Evolutionary conservation across 2,329 filamentous ascomycete species (phyloP).

Genomic region (Balansia obtecta): DNA sequence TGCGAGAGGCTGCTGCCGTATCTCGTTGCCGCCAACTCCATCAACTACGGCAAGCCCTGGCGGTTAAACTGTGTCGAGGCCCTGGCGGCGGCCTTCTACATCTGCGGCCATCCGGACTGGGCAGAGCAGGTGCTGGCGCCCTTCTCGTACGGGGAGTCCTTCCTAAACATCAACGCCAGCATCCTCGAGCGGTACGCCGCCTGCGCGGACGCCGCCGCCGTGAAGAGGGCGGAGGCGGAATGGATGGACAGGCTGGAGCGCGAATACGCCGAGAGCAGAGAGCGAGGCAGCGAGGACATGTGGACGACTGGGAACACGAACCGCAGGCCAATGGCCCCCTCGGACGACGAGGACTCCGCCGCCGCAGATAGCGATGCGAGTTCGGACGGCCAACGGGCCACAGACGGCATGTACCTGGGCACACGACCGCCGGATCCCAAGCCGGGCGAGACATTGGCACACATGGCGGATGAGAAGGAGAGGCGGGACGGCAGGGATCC

Average conservation of each 20-base stretch:
- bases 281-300: constrained; percentile 57
- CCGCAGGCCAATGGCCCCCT: constrained; percentile 40
- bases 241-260: constrained; percentile 86
- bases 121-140: constrained; percentile 69
- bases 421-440: constrained; percentile 28
- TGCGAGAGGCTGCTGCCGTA: constrained; percentile 87
- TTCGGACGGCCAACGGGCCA: constrained; percentile 28
- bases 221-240: constrained; percentile 73
- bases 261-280: constrained; percentile 74
- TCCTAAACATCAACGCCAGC: constrained; percentile 79
- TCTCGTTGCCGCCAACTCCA: constrained; percentile 88
- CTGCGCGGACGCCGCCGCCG: constrained; percentile 65
- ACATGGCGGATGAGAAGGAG: constrained; percentile 13
- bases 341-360: constrained; percentile 32
- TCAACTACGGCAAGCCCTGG: constrained; percentile 96
- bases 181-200: constrained; percentile 75
- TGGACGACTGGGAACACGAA: constrained; percentile 93
- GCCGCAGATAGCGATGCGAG: constrained; percentile 27
- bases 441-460: constrained; percentile 3
- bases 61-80: constrained; percentile 92
- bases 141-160: constrained; percentile 80
- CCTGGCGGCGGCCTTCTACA: constrained; percentile 81
- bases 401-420: constrained; percentile 49
- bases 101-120: constrained; percentile 88
- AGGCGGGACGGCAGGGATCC: constrained; percentile 46